Percentiles rank a stretch among this genome's conserved stretches.
Conservation (phyloP, 805 yeast genomes). For the Saccharomyces paradoxus region DNA sequence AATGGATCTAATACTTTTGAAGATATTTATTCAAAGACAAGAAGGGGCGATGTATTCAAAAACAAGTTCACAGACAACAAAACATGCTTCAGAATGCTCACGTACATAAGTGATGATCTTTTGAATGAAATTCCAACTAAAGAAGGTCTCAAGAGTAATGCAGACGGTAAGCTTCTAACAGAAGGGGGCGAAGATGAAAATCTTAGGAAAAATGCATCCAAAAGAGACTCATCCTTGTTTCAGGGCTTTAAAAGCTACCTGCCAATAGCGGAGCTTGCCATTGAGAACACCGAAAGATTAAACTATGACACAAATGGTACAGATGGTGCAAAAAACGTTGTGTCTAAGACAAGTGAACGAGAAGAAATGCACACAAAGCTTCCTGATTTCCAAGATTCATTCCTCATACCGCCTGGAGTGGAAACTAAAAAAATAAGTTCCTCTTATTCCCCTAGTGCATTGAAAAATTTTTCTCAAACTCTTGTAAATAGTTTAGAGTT, state of each 20-base stretch:
- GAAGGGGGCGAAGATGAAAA: slow-evolving; percentile 10
- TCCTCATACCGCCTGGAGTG: slow-evolving; percentile 34
- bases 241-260: slow-evolving; percentile 62
- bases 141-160: neutral
- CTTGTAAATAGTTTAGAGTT: slow-evolving; percentile 43
- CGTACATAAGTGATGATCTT: slow-evolving; percentile 54
- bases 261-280: slow-evolving; percentile 42
- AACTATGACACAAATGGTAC: neutral
- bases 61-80: slow-evolving; percentile 31
- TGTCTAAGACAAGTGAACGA: neutral
- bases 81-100: slow-evolving; percentile 40
- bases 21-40: slow-evolving; percentile 26
- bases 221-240: slow-evolving; percentile 42
- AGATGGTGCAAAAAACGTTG: neutral
- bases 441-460: slow-evolving; percentile 36
- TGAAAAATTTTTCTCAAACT: slow-evolving; percentile 32
- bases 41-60: slow-evolving; percentile 34
- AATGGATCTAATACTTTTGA: slow-evolving; percentile 13
- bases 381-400: slow-evolving; percentile 6
- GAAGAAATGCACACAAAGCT: neutral
- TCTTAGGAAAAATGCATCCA: slow-evolving; percentile 6
- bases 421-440: slow-evolving; percentile 35
- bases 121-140: slow-evolving; percentile 44
- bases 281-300: slow-evolving; percentile 25
- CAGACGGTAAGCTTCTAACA: neutral